A percentile compares a stretch with the other conserved stretches of the same genome.
Conservation (phyloP, 257 asterid species). For the Coffea canephora region DNA sequence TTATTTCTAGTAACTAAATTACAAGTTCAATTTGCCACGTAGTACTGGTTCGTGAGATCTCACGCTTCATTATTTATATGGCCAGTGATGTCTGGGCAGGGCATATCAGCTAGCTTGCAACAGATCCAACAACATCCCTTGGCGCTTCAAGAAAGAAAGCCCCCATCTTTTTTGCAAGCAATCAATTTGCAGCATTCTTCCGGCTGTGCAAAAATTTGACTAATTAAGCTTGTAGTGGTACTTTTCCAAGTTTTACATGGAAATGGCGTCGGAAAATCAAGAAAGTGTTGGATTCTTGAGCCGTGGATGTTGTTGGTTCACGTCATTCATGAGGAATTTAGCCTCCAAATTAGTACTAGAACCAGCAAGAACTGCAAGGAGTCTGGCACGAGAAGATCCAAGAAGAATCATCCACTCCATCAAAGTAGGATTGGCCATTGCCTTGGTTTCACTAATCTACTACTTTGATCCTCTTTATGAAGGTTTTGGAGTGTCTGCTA, state of each 20-base stretch:
- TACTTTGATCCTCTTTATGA: constrained; percentile 57
- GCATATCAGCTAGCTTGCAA: neutral
- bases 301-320: constrained; percentile 16
- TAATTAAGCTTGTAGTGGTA: too few species aligned
- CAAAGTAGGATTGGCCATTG: constrained; percentile 65
- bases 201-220: neutral
- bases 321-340: constrained; percentile 16
- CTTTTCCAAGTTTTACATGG: constrained; percentile 24
- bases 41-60: neutral
- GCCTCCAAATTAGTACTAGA: constrained; percentile 16
- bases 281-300: constrained; percentile 7
- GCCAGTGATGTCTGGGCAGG: neutral
- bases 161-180: too few species aligned
- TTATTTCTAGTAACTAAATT: neutral
- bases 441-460: constrained; percentile 57
- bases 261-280: constrained; percentile 23
- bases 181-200: neutral
- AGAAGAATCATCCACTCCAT: constrained; percentile 51
- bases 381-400: constrained; percentile 62
- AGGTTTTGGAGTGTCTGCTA: constrained; percentile 65
- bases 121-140: neutral
- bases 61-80: neutral
- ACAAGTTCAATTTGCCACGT: neutral
- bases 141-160: neutral
- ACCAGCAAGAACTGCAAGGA: constrained; percentile 21